Evolutionary conservation across 345 rosid species (phyloP).

Genomic region (Lepidium aucheri): DNA sequence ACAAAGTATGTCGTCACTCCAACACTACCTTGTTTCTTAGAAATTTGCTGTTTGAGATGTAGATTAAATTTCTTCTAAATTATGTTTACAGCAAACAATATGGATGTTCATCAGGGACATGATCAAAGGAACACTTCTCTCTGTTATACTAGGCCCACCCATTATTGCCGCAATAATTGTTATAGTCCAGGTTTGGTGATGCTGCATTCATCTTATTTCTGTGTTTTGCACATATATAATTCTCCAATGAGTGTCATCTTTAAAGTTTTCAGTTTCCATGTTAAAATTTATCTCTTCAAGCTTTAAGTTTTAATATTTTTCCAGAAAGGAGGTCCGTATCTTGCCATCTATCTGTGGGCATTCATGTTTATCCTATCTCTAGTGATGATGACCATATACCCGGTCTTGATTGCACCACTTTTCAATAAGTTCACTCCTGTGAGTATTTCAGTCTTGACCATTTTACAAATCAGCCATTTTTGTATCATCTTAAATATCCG

Average conservation of each 20-base stretch:
- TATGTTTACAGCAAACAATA: slow-evolving; percentile 79
- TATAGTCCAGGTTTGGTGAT: slow-evolving; percentile 66
- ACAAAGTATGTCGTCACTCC: slow-evolving; percentile 52
- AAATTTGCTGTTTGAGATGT: neutral
- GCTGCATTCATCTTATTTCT: neutral
- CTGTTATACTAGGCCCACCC: slow-evolving; percentile 81
- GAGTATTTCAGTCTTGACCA: slow-evolving; percentile 31
- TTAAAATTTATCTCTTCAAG: neutral
- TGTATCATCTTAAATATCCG: too few species aligned
- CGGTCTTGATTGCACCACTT: slow-evolving; percentile 86
- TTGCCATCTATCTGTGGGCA: slow-evolving; percentile 97
- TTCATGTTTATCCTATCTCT: slow-evolving; percentile 92
- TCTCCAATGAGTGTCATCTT: neutral
- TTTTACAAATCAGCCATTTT: neutral
- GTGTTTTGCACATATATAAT: neutral
- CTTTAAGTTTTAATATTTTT: slow-evolving; percentile 11
- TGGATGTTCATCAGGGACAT: slow-evolving; percentile 91
- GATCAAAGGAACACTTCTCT: slow-evolving; percentile 65
- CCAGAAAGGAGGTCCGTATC: slow-evolving; percentile 99
- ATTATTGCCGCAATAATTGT: slow-evolving; percentile 75
- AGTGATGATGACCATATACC: slow-evolving; percentile 96
- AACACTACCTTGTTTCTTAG: neutral
- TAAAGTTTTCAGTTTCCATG: neutral
- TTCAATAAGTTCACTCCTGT: slow-evolving; percentile 97
- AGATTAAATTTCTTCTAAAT: neutral